Evolutionary conservation across 2,329 filamentous ascomycete genomes (phyloP).

Genomic region (Alternaria burnsii): DNA sequence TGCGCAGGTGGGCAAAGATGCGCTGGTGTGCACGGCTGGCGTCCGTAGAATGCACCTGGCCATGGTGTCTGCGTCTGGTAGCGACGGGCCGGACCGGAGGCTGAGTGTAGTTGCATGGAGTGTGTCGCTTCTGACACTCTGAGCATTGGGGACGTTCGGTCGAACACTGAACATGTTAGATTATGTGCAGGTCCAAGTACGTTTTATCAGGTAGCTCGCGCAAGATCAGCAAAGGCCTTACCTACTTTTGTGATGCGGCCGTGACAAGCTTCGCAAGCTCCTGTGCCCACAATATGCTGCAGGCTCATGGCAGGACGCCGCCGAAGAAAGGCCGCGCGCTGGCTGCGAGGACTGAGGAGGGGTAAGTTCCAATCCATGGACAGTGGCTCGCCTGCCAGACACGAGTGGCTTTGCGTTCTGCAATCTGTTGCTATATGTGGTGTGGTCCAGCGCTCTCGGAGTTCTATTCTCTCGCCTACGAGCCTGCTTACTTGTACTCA

Average conservation of each 20-base stretch:
- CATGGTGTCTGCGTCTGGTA: conserved; percentile 4
- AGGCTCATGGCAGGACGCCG: background rate
- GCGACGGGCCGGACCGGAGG: background rate
- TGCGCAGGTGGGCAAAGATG: conserved; percentile 11
- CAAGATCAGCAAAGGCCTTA: background rate
- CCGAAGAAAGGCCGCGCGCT: conserved; percentile 7
- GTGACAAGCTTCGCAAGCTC: conserved; percentile 11
- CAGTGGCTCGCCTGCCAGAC: background rate
- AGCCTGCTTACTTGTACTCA: background rate
- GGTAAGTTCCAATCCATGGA: background rate
- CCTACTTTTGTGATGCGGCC: conserved; percentile 7
- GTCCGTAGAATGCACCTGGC: background rate
- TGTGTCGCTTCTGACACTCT: conserved; percentile 5
- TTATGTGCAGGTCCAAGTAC: background rate
- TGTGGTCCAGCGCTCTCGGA: background rate
- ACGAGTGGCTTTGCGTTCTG: background rate
- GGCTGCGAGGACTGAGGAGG: background rate
- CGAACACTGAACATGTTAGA: conserved; percentile 10
- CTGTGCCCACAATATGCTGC: background rate
- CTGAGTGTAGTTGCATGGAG: conserved; percentile 7
- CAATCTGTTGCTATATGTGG: conserved; percentile 1
- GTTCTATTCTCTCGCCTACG: background rate
- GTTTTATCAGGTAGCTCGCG: background rate
- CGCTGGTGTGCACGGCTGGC: background rate
- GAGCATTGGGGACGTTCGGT: conserved; percentile 3